Evolutionary conservation across 2,329 filamentous ascomycete genomes (phyloP), one percentile per base, ranked within the genome.

Genomic region (Thelonectria olida): DNA sequence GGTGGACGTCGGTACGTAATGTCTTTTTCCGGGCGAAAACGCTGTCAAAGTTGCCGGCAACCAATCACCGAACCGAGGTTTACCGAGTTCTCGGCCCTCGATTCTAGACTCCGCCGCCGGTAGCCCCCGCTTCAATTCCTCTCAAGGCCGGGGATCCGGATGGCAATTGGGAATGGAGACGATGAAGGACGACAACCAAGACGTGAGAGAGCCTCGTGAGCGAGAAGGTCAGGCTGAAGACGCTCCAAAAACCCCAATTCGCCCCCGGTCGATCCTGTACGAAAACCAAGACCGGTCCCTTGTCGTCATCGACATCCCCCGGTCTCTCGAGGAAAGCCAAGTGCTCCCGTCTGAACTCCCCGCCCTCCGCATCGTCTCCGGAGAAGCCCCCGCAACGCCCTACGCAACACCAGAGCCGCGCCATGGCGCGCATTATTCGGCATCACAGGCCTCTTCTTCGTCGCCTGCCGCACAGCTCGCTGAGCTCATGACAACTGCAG

Each of bases 241-340:
- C 36, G 49, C 10, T 7, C 15, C 41, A 15, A 19, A 19, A 51
- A 62, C n/a, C n/a, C 13, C 27, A 7, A 48, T 10, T 22, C 62
- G 38, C 17, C 42, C 62, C 12, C 67, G 73, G 2, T 76, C 74
- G 17, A 59, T 78, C 22, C 71, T 80, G 52, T 80, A 72, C 60
- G 68, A 73, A 49, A 75, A 61, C 64, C 38, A 47, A 5, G 72
- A 76, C 66, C 71, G 76, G 49, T 80, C 83, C 45, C 75, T 89
- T 54, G 79, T 86, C 20, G 74, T 93, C 23, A 74, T 93, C 52
- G 91, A 94, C 70, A 85, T 93, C 45, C 90, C 91, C 22, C 79
- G 81, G 17, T 92, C 91, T 2, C 85, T 93, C 38, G 88, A 91
- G 66, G 81, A 86, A 61, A 87, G 86, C 17, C 91, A 93, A 75